phyloP scores from a whole-genome alignment of 2,329 filamentous ascomycete species.

The Trichoderma brevicompactum region DNA sequence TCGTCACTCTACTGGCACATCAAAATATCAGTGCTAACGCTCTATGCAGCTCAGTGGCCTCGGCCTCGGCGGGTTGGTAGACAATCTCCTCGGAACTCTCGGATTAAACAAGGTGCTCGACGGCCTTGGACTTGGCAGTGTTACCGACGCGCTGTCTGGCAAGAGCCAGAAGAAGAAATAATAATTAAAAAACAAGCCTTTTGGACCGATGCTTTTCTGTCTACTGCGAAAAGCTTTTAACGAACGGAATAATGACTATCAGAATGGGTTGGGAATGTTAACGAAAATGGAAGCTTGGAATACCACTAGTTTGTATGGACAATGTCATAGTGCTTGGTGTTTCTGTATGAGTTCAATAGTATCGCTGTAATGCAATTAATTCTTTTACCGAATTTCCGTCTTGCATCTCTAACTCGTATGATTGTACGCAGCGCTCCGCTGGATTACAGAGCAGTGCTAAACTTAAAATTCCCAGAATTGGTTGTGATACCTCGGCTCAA shows the following conservation, averaged over 20 bases:
- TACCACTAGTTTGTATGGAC: not conserved
- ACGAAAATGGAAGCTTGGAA: not conserved
- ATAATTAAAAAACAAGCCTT: not conserved
- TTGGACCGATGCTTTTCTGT: not conserved
- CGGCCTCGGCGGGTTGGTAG: conserved; percentile 80
- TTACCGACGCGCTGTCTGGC: conserved; percentile 50
- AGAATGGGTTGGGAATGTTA: conserved; percentile 1
- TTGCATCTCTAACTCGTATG: not conserved
- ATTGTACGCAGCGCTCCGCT: no score
- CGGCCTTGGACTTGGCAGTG: conserved; percentile 67
- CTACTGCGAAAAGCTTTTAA: not conserved
- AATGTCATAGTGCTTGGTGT: not conserved
- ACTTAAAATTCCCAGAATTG: not conserved
- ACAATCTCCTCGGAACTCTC: conserved; percentile 75
- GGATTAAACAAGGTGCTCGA: conserved; percentile 77
- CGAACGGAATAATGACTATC: not conserved
- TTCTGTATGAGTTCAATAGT: not conserved
- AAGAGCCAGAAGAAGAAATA: conserved; percentile 46
- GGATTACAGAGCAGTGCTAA: not conserved
- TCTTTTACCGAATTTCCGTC: not conserved
- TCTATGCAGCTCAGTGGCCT: conserved; percentile 66
- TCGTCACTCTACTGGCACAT: no score
- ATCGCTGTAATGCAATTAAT: not conserved
- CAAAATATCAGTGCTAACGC: conserved; percentile 1
- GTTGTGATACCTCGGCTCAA: not conserved